Evolutionary conservation across 139 green algal species (phyloP).

Genomic region (Coelastrella sp.): DNA sequence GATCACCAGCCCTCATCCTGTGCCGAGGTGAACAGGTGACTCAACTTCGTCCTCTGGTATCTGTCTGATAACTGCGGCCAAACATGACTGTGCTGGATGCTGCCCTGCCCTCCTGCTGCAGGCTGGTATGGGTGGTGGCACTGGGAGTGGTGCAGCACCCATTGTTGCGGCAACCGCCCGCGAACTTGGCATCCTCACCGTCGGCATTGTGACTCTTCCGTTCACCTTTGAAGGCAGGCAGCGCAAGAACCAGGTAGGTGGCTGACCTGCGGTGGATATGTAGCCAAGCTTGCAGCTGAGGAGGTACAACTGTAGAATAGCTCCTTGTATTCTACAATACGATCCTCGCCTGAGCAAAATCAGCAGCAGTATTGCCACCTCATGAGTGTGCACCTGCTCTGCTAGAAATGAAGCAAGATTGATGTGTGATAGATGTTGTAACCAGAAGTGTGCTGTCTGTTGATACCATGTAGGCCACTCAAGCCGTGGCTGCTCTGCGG

Average conservation of each 20-base stretch:
- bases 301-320: too few species aligned
- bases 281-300: not conserved
- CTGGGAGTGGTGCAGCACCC: slow-evolving; percentile 93
- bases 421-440: not conserved
- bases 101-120: slow-evolving; percentile 44
- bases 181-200: slow-evolving; percentile 93
- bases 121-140: slow-evolving; percentile 98
- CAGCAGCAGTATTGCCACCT: not conserved
- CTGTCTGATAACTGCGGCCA: not conserved
- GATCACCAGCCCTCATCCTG: too few species aligned
- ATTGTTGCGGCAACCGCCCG: slow-evolving; percentile 90
- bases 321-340: too few species aligned
- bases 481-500: slow-evolving; percentile 77
- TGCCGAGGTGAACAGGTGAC: too few species aligned
- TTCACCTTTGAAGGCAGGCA: slow-evolving; percentile 97
- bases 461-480: slow-evolving; percentile 62
- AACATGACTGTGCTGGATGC: not conserved
- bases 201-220: slow-evolving; percentile 96
- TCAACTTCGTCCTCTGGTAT: too few species aligned
- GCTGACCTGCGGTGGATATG: not conserved
- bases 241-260: slow-evolving; percentile 77
- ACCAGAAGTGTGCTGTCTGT: not conserved
- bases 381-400: not conserved
- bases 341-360: too few species aligned
- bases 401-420: not conserved